Evolutionary conservation across 495 filamentous ascomycete genomes (phyloP).

Genomic region (Echria macrotheca): DNA sequence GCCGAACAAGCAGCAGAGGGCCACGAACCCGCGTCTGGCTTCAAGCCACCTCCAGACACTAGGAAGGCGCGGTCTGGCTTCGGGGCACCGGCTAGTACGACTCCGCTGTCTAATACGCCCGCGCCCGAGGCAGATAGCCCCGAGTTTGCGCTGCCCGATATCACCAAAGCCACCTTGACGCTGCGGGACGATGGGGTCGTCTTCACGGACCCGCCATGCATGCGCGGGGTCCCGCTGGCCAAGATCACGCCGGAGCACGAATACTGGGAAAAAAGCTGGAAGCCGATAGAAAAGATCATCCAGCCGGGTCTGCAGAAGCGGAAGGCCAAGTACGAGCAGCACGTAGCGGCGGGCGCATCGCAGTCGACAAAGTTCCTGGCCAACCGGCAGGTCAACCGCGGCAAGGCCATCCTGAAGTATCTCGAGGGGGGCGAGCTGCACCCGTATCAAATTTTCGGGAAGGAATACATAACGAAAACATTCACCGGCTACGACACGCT

Average conservation of each 20-base stretch:
- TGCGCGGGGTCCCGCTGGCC: constrained; percentile 40
- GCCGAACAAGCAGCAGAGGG: too few species aligned
- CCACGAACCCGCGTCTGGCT: too few species aligned
- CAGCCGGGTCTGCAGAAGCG: constrained; percentile 30
- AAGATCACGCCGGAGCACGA: constrained; percentile 37
- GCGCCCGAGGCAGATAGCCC: neutral
- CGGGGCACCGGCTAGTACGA: too few species aligned
- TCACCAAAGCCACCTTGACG: constrained; percentile 32
- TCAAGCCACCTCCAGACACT: too few species aligned
- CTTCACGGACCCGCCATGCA: constrained; percentile 35
- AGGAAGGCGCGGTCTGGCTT: too few species aligned
- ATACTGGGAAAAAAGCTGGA: constrained; percentile 45
- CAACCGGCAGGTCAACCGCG: constrained; percentile 43
- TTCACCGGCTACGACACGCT: constrained; percentile 46
- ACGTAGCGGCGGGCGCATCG: constrained; percentile 12
- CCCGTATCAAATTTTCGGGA: constrained; percentile 44
- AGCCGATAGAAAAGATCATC: constrained; percentile 27
- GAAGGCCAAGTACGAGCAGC: constrained; percentile 31
- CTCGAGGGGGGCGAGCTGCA: constrained; percentile 39
- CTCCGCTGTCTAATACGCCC: too few species aligned
- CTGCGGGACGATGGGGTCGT: constrained; percentile 37
- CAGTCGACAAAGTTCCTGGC: constrained; percentile 39
- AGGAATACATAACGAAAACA: constrained; percentile 33
- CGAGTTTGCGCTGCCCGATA: constrained; percentile 23
- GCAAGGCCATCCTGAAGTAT: constrained; percentile 38